phyloP scores from a whole-genome alignment of 2,329 filamentous ascomycete genomes.

The Colletotrichum viniferum region DNA sequence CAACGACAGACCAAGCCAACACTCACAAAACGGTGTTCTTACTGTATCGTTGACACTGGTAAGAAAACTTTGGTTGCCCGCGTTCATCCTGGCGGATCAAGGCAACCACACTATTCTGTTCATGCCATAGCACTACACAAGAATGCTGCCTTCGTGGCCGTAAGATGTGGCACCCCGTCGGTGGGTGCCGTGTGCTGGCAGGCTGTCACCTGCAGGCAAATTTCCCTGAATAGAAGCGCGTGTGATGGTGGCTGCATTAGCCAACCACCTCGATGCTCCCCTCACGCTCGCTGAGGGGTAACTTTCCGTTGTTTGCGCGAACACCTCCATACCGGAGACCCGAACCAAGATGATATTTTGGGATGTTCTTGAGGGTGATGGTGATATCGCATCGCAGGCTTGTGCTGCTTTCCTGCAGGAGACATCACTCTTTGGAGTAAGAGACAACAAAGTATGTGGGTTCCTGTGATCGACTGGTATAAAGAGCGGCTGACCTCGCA shows the following conservation, averaged over 20 bases:
- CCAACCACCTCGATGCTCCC: background rate
- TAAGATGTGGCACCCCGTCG: background rate
- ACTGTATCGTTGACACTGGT: background rate
- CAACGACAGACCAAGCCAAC: background rate
- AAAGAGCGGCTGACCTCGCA: background rate
- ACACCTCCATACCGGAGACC: background rate
- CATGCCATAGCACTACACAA: background rate
- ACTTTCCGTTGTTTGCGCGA: background rate
- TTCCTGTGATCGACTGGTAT: background rate
- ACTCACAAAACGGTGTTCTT: background rate
- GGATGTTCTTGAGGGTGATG: background rate
- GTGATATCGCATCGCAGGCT: background rate
- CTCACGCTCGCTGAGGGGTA: background rate
- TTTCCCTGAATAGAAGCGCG: conserved; percentile 4
- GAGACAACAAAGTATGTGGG: background rate
- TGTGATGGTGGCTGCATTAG: conserved; percentile 22
- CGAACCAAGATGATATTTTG: background rate
- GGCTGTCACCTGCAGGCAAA: background rate
- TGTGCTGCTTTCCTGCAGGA: background rate
- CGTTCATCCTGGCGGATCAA: background rate
- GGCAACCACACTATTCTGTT: background rate
- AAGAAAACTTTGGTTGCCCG: background rate
- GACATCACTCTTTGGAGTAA: background rate
- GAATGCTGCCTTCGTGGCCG: background rate
- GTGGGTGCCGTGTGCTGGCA: background rate